Conservation (phyloP, 768 basidiomycete species). For the Mycena galopus region DNA sequence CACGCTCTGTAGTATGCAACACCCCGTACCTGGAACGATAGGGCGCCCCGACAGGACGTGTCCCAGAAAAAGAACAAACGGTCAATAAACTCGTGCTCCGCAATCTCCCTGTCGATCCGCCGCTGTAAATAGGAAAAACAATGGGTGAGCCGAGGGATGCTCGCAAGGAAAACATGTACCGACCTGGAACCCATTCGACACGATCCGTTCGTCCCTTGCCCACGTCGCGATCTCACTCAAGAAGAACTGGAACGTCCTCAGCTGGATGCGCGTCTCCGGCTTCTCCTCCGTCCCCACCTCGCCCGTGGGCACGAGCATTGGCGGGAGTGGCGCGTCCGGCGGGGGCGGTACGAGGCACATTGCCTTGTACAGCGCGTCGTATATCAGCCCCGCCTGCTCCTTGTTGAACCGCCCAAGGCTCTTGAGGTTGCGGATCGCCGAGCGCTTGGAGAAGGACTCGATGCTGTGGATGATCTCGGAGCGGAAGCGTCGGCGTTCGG, state of each 20-base stretch:
- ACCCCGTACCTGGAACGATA: slow-evolving; percentile 86
- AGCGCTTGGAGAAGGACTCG: slow-evolving; percentile 93
- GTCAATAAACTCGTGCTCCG: slow-evolving; percentile 96
- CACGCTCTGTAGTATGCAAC: neutral
- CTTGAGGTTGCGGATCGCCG: slow-evolving; percentile 89
- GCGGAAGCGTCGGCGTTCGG: slow-evolving; percentile 88
- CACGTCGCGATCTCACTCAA: slow-evolving; percentile 94
- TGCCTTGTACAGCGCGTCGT: slow-evolving; percentile 90
- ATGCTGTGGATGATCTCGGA: slow-evolving; percentile 93
- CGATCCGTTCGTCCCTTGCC: slow-evolving; percentile 94
- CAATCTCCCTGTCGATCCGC: slow-evolving; percentile 90
- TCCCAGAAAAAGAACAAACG: slow-evolving; percentile 97
- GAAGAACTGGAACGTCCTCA: slow-evolving; percentile 89
- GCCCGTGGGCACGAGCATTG: slow-evolving; percentile 66
- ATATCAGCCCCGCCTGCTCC: slow-evolving; percentile 90
- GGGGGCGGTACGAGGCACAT: slow-evolving; percentile 84
- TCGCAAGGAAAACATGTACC: slow-evolving; percentile 19
- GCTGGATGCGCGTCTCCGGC: slow-evolving; percentile 90
- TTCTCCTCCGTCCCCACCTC: slow-evolving; percentile 75
- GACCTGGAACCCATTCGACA: slow-evolving; percentile 93
- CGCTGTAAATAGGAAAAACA: slow-evolving; percentile 61
- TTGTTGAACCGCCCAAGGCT: slow-evolving; percentile 85
- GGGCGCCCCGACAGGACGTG: slow-evolving; percentile 78
- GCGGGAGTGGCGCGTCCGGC: slow-evolving; percentile 60
- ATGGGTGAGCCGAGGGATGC: slow-evolving; percentile 14